Evolutionary conservation across 306 rosid species (phyloP), one percentile per base, ranked within the genome.

Genomic region (Malus fusca): DNA sequence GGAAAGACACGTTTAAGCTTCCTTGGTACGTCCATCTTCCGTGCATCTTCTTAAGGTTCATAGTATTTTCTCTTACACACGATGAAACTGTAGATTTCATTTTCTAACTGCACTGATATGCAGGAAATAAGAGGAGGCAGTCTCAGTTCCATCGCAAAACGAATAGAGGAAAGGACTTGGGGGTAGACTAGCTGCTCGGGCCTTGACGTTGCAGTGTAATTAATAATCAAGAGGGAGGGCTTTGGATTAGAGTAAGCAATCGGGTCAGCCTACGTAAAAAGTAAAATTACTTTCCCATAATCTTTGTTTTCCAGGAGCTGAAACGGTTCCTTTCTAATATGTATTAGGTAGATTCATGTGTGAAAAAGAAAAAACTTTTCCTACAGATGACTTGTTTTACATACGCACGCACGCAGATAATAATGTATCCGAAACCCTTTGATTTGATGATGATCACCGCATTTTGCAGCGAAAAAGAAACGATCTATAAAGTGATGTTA

Each of bases 1-100:
- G 98, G 99, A 96, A 96, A 84, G 99, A 92, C 81, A 87, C 99
- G 17, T 96, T 96, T 79, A 96, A 89, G 83, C 96, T 96, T 85
- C 99, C 94, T 30, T 96, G 99, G 99, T 96, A 90, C 74, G 88
- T 77, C 59, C 84, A 81, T 73, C 80, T 14, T 69, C 67, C 68
- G 19, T 37, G 31, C 33, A 80, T 60, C 40, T 17, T 48, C 68
- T 6, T 26, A 43, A 23, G 22, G 11, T 60, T 60, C 35, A 60
- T 48, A 1, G 51, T 9, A 22, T 25, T 69, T 25, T 60, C 18
- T 46, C 23, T 69, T 4, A 33, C 11, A 42, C 72, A 68, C 46
- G 72, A 37, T 7, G 46, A 3, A 30, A n/a, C 19, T 62, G 66
- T 28, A 14, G 66, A 28, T 62, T 62, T 51, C 35, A n/a, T 68